phyloP scores from a whole-genome alignment of 2,329 filamentous ascomycete species.

The Lasiodiplodia gonubiensis region DNA sequence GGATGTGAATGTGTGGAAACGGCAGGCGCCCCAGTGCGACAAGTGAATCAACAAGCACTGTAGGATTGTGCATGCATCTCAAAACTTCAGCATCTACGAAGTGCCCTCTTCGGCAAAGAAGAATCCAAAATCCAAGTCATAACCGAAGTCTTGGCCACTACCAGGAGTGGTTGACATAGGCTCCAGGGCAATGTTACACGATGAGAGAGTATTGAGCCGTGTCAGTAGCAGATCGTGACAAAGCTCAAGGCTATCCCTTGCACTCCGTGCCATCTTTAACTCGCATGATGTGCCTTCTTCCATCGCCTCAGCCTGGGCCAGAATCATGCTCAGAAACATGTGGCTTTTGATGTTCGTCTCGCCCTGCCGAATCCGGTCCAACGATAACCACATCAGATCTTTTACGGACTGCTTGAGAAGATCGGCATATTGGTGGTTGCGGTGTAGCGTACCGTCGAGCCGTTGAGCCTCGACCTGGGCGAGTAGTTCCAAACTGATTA shows the following conservation, averaged over 20 bases:
- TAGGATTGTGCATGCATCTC: background rate
- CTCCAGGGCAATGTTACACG: background rate
- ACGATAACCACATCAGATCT: background rate
- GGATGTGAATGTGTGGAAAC: too few species aligned
- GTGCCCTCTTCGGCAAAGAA: background rate
- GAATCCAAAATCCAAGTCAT: background rate
- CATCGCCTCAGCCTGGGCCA: background rate
- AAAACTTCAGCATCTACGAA: background rate
- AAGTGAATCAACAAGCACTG: too few species aligned
- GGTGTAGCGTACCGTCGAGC: background rate
- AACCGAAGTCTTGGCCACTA: background rate
- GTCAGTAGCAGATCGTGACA: background rate
- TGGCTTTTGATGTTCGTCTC: background rate
- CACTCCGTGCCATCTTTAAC: background rate
- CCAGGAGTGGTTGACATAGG: background rate
- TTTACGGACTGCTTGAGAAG: background rate
- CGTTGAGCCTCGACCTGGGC: background rate
- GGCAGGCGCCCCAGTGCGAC: too few species aligned
- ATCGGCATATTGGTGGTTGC: background rate
- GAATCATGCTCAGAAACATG: background rate
- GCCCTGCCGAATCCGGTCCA: background rate
- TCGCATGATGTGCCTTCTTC: background rate
- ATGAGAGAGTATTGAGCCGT: background rate
- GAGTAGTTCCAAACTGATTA: background rate
- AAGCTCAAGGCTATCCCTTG: background rate